Conservation (phyloP, 345 rosid genomes). For the Eucalyptus regnans region DNA sequence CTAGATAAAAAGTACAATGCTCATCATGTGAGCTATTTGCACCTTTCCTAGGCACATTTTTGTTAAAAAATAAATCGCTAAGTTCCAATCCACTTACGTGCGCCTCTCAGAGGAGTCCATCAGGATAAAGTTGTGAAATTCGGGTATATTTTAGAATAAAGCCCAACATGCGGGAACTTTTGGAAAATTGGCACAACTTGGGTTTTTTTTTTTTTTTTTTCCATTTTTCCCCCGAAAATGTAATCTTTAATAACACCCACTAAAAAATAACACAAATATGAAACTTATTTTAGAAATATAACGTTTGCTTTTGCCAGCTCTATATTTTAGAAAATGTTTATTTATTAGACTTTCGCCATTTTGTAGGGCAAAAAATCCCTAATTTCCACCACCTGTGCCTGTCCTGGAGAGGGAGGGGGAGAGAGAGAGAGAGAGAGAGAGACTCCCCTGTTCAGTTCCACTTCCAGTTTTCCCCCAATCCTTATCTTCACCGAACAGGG, state of each 20-base stretch:
- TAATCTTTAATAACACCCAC: neutral
- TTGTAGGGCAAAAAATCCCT: neutral
- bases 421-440: neutral
- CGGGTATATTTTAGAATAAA: neutral
- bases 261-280: neutral
- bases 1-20: neutral
- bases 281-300: neutral
- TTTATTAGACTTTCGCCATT: neutral
- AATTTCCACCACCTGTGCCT: neutral
- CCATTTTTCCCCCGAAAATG: neutral
- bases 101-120: neutral
- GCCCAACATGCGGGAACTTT: neutral
- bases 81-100: neutral
- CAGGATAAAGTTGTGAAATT: neutral
- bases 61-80: neutral
- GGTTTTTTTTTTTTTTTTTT: neutral
- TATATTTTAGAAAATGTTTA: neutral
- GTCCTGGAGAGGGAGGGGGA: neutral
- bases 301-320: neutral
- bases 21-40: neutral
- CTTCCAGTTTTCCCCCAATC: neutral
- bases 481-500: neutral
- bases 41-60: neutral
- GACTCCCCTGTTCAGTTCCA: neutral
- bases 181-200: neutral